These are phyloP conservation scores for Alternaria angustiovoidea DNA, from an alignment of 2,329 filamentous ascomycete genomes.

Conservation along the genomic window DNA sequence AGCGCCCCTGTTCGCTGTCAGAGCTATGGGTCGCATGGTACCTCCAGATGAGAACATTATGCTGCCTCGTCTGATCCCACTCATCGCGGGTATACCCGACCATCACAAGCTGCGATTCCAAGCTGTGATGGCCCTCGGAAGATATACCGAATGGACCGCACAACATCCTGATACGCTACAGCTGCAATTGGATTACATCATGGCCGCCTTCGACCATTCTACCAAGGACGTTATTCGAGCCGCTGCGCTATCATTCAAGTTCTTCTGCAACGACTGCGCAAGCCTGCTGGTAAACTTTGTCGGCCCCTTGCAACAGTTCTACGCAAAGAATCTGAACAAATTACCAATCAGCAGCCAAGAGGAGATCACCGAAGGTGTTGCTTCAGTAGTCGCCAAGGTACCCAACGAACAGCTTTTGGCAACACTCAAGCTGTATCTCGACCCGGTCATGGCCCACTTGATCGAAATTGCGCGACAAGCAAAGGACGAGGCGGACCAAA, in stretches of 20 bases:
- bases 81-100: constrained; percentile 91
- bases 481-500: constrained; percentile 80
- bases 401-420: constrained; percentile 81
- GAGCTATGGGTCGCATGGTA: constrained; percentile 96
- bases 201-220: constrained; percentile 86
- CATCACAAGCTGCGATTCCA: constrained; percentile 99
- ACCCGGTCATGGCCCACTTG: constrained; percentile 84
- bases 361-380: constrained; percentile 95
- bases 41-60: constrained; percentile 86
- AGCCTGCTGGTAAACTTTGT: constrained; percentile 85
- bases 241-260: constrained; percentile 92
- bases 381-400: constrained; percentile 88
- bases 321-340: constrained; percentile 86
- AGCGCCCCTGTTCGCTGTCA: constrained; percentile 92
- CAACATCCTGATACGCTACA: constrained; percentile 92
- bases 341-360: constrained; percentile 88
- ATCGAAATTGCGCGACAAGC: constrained; percentile 89
- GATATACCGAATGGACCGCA: constrained; percentile 98
- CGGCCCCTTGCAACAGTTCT: constrained; percentile 87
- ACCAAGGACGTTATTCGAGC: constrained; percentile 92
- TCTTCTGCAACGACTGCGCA: constrained; percentile 95
- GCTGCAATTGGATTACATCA: constrained; percentile 93
- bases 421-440: constrained; percentile 89
- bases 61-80: constrained; percentile 87
- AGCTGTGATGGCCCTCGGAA: constrained; percentile 94